Conservation (phyloP, 2,329 filamentous ascomycete species). For the Arthrobotrys musiformis region DNA sequence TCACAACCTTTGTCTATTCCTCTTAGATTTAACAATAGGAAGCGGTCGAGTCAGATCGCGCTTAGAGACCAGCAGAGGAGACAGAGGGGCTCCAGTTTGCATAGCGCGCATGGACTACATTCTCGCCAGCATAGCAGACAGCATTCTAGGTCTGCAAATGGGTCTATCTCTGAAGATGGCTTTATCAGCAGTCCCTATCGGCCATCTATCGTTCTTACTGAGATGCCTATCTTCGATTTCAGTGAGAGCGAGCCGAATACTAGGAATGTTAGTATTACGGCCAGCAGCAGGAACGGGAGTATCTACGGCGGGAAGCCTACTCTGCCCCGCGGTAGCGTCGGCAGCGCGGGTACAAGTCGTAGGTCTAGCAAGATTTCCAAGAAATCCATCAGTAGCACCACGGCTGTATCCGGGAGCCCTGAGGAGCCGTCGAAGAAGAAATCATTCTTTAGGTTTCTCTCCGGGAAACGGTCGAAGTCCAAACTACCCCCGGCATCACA, state of each 20-base stretch:
- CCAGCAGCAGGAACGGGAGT: conserved; percentile 13
- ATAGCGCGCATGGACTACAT: conserved; percentile 13
- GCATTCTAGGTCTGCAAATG: background rate
- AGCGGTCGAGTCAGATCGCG: conserved; percentile 25
- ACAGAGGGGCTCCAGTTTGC: conserved; percentile 20
- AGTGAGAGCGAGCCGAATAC: conserved; percentile 40
- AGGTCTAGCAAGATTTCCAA: conserved; percentile 45
- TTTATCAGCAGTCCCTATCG: conserved; percentile 34
- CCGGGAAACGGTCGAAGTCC: background rate
- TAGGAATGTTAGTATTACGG: conserved; percentile 26
- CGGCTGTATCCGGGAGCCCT: conserved; percentile 6
- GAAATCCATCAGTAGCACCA: conserved; percentile 19
- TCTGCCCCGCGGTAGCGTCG: background rate
- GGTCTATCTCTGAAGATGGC: conserved; percentile 27
- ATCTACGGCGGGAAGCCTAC: background rate
- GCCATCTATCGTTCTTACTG: conserved; percentile 35
- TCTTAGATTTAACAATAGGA: background rate
- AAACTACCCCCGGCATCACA: conserved; percentile 19
- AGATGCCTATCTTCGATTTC: conserved; percentile 36
- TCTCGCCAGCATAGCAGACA: conserved; percentile 19
- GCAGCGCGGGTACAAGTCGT: background rate
- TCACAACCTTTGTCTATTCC: conserved; percentile 37
- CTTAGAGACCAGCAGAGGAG: conserved; percentile 9
- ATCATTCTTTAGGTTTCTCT: conserved; percentile 36
- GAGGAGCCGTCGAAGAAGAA: conserved; percentile 24